Conservation (phyloP, 345 rosid genomes). For the Cardamine occulta region DNA sequence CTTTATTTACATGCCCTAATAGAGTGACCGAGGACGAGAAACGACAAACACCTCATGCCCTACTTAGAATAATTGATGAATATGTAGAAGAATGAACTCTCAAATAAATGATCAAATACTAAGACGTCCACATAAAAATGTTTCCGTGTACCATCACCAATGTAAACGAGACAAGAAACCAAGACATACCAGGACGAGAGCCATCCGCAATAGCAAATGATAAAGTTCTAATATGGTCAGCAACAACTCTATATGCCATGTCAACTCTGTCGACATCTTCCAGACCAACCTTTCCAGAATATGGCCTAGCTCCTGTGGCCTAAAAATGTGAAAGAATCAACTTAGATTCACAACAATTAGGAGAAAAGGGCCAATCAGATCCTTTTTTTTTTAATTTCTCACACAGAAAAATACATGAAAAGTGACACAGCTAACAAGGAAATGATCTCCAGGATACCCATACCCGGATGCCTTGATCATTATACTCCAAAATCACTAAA, state of each 20-base stretch:
- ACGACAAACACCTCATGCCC: neutral
- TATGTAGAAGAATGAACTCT: neutral
- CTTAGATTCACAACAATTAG: conserved; percentile 23
- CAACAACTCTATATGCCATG: conserved; percentile 98
- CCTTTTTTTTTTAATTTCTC: neutral
- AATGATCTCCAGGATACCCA: conserved; percentile 11
- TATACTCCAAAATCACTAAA: neutral
- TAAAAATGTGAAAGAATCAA: conserved; percentile 35
- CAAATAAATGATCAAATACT: neutral
- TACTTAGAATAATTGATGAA: conserved; percentile 4
- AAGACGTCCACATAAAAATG: neutral
- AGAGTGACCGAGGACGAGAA: conserved; percentile 9
- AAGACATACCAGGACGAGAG: conserved; percentile 81
- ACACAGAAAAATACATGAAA: conserved; percentile 19
- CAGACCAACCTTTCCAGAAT: conserved; percentile 87
- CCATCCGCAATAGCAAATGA: conserved; percentile 99
- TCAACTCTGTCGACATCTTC: conserved; percentile 84
- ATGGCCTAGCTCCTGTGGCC: conserved; percentile 89
- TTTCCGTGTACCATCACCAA: neutral
- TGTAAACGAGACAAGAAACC: conserved; percentile 14
- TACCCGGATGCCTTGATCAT: neutral
- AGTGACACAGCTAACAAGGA: neutral
- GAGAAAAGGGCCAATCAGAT: conserved; percentile 17
- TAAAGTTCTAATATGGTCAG: conserved; percentile 92
- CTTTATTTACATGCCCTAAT: neutral